phyloP scores from a whole-genome alignment of 2,329 filamentous ascomycete species.

The Aspergillus sp. region DNA sequence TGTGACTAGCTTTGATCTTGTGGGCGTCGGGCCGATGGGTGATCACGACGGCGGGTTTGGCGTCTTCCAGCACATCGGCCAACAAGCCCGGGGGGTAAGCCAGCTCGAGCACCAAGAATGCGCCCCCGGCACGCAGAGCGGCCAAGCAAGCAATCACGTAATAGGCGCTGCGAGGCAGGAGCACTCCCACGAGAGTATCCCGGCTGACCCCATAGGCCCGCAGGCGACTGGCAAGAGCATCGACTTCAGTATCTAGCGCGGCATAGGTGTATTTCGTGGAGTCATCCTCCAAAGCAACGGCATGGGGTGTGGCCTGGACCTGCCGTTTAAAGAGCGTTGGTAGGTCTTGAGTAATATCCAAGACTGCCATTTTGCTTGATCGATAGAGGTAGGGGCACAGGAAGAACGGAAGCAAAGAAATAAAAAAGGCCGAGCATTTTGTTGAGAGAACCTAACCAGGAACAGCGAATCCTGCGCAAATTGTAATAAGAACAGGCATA shows the following conservation, averaged over 20 bases:
- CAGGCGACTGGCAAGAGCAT: slow-evolving; percentile 57
- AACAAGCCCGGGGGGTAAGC: slow-evolving; percentile 69
- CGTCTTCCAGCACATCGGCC: slow-evolving; percentile 70
- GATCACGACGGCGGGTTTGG: slow-evolving; percentile 62
- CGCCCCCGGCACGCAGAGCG: slow-evolving; percentile 69
- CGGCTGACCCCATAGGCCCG: slow-evolving; percentile 62
- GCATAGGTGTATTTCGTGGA: slow-evolving; percentile 61
- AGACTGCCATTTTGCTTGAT: slow-evolving; percentile 48
- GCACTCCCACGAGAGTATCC: slow-evolving; percentile 67
- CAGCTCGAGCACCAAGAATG: slow-evolving; percentile 72
- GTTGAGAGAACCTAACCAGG: not conserved
- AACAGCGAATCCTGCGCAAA: not conserved
- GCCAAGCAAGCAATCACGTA: slow-evolving; percentile 75
- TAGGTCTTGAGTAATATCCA: slow-evolving; percentile 67
- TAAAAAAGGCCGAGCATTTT: not conserved
- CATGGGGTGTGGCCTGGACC: slow-evolving; percentile 61
- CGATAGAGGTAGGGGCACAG: not conserved
- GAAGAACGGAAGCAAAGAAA: not conserved
- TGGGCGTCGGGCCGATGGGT: slow-evolving; percentile 59
- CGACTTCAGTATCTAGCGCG: slow-evolving; percentile 62
- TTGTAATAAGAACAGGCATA: not conserved
- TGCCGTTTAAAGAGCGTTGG: slow-evolving; percentile 65
- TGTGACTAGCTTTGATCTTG: slow-evolving; percentile 54
- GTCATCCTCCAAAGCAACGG: slow-evolving; percentile 66
- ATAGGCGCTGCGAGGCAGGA: slow-evolving; percentile 67